A percentile compares a stretch with the other conserved stretches of the same genome.
phyloP scores from a whole-genome alignment of 1,284 basidiomycete genomes.

The Macrocystidia cucumis region DNA sequence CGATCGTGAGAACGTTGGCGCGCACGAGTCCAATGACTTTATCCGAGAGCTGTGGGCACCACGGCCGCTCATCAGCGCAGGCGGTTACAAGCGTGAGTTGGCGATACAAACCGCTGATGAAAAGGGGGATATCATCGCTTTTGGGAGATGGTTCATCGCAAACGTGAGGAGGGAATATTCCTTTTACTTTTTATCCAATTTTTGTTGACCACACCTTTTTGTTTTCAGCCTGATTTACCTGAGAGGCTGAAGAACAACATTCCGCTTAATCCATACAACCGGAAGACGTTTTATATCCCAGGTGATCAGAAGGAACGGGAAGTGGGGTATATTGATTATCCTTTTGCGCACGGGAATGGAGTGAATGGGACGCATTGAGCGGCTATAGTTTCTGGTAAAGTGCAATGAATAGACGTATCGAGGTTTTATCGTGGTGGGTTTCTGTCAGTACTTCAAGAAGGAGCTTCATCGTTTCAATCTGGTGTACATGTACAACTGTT shows the following conservation, averaged over 20 bases:
- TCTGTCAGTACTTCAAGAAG: no score
- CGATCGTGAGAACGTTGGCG: not conserved
- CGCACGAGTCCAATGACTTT: conserved; percentile 26
- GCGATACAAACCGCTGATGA: conserved; percentile 23
- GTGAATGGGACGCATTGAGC: no score
- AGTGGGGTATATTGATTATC: conserved; percentile 37
- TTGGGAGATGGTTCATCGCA: conserved; percentile 39
- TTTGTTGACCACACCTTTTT: not conserved
- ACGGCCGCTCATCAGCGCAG: conserved; percentile 38
- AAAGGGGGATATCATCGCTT: conserved; percentile 24
- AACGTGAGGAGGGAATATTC: conserved; percentile 28
- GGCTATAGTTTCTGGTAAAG: not conserved
- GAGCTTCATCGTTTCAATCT: no score
- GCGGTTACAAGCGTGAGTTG: conserved; percentile 29
- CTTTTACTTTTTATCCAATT: conserved; percentile 2
- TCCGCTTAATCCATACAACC: conserved; percentile 22
- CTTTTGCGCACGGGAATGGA: conserved; percentile 20
- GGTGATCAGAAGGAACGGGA: conserved; percentile 15
- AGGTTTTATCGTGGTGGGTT: no score
- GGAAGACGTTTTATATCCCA: conserved; percentile 24
- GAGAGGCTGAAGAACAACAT: conserved; percentile 28
- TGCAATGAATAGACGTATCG: not conserved
- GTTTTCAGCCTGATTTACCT: conserved; percentile 46
- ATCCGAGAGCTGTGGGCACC: conserved; percentile 24
- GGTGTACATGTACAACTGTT: no score